Base-by-base conservation (phyloP, 2,329 filamentous ascomycete genomes). In the Penicillium vulpinum region DNA sequence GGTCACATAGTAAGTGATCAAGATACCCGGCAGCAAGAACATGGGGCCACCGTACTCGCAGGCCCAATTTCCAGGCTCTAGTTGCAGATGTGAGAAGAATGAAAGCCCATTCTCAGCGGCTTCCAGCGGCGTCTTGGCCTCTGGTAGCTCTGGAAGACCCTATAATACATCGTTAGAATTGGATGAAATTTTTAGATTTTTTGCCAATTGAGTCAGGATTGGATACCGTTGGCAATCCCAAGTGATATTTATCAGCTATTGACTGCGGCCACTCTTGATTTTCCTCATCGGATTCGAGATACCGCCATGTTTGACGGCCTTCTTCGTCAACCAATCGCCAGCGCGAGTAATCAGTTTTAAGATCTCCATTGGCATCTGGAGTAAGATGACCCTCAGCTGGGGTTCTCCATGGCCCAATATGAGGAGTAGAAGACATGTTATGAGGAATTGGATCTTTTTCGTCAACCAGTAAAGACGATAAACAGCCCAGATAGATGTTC, bases 11-110 rank as follows among this genome's bases (percentile, higher is more conserved):
- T 91, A 95, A 28, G 89, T 83, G 64, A 96, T 86, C 60, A 97
- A 86, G 22, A 96, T 73, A 43, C 93, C 91, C 0, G 93, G 91
- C 1, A 97, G 81, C 38, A 97, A 83, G 71, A 99, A 99, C 90
- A 97, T 93, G 4, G 94, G 94, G 0, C 94, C 94, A 53, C 94
- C 94, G 77, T 99, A 99, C 73, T 99, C 94, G 78, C 93, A 97
- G 5, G 83, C 94, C 94, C 94, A 99, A 70, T 97, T 91, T 5
- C 94, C 94, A 0, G 91, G 88, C 15, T 88, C 86, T 1, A 97
- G 82, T 73, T 99, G 94, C 24, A 97, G 84, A 61, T 93, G 85
- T 56, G 92, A 90, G 78, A 95, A 96, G 80, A 96, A 97, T 4
- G 84, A 80, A 52, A 97, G 82, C 36, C 89, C 92, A 77, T 99